Conservation (phyloP, 2,329 filamentous ascomycete genomes). For the Phialemonium atrogriseum region DNA sequence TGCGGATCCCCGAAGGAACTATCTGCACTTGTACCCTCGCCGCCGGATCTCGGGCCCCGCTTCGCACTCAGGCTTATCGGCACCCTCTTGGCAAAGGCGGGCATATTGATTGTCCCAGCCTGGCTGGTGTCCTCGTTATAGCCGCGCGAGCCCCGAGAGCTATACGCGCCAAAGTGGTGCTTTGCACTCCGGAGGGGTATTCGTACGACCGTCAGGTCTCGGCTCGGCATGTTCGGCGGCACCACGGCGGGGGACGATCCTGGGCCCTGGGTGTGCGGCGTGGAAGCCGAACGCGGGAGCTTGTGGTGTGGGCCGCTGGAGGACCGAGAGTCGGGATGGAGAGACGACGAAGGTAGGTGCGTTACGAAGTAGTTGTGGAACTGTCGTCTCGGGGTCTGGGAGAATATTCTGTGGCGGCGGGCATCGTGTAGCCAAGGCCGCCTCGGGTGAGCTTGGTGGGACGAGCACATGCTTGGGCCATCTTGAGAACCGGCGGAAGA, state of each 20-base stretch:
- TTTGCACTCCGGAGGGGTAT: constrained; percentile 91
- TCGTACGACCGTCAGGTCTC: constrained; percentile 86
- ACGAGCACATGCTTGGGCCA: no score
- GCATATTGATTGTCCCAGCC: constrained; percentile 86
- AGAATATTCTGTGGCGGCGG: constrained; percentile 4
- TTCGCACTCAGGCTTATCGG: constrained; percentile 52
- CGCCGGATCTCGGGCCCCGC: constrained; percentile 37
- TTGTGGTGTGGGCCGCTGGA: constrained; percentile 66
- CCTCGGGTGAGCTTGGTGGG: no score
- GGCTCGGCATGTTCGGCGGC: constrained; percentile 49
- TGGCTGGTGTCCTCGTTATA: constrained; percentile 95
- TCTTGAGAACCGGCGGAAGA: no score
- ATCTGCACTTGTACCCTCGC: constrained; percentile 61
- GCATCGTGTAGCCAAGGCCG: no score
- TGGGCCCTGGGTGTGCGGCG: constrained; percentile 57
- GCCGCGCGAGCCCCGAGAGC: constrained; percentile 71
- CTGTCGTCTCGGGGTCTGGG: constrained; percentile 28
- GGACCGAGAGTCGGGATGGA: constrained; percentile 74
- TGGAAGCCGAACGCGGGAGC: constrained; percentile 76
- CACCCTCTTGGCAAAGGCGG: constrained; percentile 79
- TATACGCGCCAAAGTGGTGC: constrained; percentile 82
- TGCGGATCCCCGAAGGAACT: constrained; percentile 83
- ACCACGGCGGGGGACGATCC: constrained; percentile 48
- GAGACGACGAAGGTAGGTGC: constrained; percentile 84
- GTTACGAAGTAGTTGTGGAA: constrained; percentile 99